Evolutionary conservation across 345 rosid genomes (phyloP).

Genomic region (Microthlaspi erraticum): DNA sequence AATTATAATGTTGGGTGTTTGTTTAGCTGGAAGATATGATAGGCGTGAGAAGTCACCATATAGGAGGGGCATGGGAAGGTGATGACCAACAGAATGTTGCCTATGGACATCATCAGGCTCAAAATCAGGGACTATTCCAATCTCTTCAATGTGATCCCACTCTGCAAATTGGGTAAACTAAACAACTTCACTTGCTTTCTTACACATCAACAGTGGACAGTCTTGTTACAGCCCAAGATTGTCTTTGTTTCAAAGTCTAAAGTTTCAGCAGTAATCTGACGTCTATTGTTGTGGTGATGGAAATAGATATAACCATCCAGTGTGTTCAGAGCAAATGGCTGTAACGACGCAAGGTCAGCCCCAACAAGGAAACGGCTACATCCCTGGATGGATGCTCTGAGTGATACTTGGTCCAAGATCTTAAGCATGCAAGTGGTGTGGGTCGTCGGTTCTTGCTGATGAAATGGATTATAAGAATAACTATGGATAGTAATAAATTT

Average conservation of each 20-base stretch:
- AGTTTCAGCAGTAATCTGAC: slow-evolving; percentile 9
- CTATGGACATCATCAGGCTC: slow-evolving; percentile 68
- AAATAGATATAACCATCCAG: slow-evolving; percentile 63
- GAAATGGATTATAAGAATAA: slow-evolving; percentile 27
- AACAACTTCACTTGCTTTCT: slow-evolving; percentile 1
- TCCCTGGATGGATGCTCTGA: slow-evolving; percentile 99
- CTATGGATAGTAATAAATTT: not conserved
- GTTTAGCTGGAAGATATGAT: slow-evolving; percentile 85
- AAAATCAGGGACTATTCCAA: slow-evolving; percentile 74
- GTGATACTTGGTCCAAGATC: slow-evolving; percentile 20
- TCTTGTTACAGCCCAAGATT: not conserved
- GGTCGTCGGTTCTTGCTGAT: slow-evolving; percentile 14
- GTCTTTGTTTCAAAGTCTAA: slow-evolving; percentile 7
- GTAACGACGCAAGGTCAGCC: slow-evolving; percentile 50
- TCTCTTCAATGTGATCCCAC: slow-evolving; percentile 92
- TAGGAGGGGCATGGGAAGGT: slow-evolving; percentile 77
- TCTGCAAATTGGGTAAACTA: slow-evolving; percentile 84
- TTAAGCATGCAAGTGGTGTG: slow-evolving; percentile 12
- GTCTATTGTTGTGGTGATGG: slow-evolving; percentile 19
- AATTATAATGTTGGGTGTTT: not conserved
- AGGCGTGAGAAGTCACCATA: slow-evolving; percentile 56
- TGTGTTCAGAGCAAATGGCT: slow-evolving; percentile 72
- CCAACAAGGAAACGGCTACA: slow-evolving; percentile 78
- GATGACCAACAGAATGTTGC: slow-evolving; percentile 64
- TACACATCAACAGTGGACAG: not conserved